Percentiles rank a stretch among this genome's conserved stretches.
Conservation (phyloP, 1,284 basidiomycete species). For the Boletus coffeatus region DNA sequence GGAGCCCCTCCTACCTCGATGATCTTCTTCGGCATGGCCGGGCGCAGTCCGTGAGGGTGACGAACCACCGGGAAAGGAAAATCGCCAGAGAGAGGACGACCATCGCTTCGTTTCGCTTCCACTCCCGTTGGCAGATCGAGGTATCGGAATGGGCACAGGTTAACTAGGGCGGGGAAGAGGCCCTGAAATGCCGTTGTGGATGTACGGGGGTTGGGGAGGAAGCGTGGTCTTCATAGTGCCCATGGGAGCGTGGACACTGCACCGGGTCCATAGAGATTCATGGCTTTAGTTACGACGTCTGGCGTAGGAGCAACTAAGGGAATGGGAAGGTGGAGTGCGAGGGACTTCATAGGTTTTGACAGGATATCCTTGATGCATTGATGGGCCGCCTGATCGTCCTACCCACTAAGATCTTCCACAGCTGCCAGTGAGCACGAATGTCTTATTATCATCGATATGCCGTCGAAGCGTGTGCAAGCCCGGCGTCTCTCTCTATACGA, state of each 20-base stretch:
- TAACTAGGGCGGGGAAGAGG: slow-evolving; percentile 25
- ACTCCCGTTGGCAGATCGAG: slow-evolving; percentile 29
- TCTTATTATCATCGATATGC: no score
- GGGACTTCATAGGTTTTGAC: no score
- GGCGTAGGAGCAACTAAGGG: no score
- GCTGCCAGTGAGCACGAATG: no score
- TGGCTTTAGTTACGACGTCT: slow-evolving; percentile 18
- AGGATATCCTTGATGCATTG: no score
- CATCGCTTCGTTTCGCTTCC: slow-evolving; percentile 30
- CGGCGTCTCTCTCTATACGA: background rate
- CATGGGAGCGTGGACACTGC: slow-evolving; percentile 18
- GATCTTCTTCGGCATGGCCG: slow-evolving; percentile 20
- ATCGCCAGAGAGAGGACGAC: slow-evolving; percentile 38
- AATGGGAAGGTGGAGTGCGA: no score
- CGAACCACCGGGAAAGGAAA: slow-evolving; percentile 37
- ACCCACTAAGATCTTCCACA: no score
- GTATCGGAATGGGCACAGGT: slow-evolving; percentile 32
- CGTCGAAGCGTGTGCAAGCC: no score
- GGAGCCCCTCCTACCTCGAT: slow-evolving; percentile 27
- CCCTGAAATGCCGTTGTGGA: slow-evolving; percentile 12
- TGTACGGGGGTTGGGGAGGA: slow-evolving; percentile 9
- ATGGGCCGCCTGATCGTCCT: no score
- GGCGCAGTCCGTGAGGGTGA: slow-evolving; percentile 28
- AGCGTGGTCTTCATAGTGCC: slow-evolving; percentile 7
- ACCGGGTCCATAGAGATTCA: slow-evolving; percentile 26